These are phyloP conservation scores for Camelina laxa DNA, from an alignment of 345 rosid genomes.

Conservation along the genomic window DNA sequence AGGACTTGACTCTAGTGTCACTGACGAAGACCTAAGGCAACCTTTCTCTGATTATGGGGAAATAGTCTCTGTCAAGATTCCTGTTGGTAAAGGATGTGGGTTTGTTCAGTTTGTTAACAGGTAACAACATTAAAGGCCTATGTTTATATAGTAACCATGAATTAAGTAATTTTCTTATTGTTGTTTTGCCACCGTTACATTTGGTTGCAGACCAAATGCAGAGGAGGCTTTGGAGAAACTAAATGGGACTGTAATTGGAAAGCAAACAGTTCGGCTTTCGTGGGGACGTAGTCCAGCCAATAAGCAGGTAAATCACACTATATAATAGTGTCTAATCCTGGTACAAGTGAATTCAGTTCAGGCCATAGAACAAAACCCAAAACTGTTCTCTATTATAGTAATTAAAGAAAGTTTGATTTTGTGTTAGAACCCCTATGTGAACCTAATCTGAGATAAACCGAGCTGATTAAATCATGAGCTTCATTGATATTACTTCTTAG, in stretches of 20 bases:
- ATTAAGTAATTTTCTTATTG: background rate
- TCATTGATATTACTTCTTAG: background rate
- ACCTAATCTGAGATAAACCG: background rate
- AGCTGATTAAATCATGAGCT: background rate
- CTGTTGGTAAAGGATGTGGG: slow-evolving; percentile 89
- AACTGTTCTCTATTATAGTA: background rate
- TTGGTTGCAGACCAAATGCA: slow-evolving; percentile 63
- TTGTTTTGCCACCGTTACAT: background rate
- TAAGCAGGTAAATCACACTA: slow-evolving; percentile 59
- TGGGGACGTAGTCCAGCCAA: slow-evolving; percentile 87
- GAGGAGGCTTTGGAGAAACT: slow-evolving; percentile 91
- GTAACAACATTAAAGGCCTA: slow-evolving; percentile 45
- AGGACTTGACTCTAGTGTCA: slow-evolving; percentile 87
- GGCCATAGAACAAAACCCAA: background rate
- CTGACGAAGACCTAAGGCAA: slow-evolving; percentile 84
- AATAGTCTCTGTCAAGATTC: slow-evolving; percentile 89
- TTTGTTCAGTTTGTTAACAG: slow-evolving; percentile 91
- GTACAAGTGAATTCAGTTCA: background rate
- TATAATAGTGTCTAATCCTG: background rate
- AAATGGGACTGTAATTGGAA: slow-evolving; percentile 66
- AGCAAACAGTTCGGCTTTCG: slow-evolving; percentile 78
- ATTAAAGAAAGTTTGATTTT: background rate
- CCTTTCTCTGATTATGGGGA: slow-evolving; percentile 86
- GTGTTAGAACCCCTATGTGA: slow-evolving; percentile 1
- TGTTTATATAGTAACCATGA: background rate